Percentiles rank a stretch among this genome's conserved stretches.
Conservation (phyloP, 2,329 filamentous ascomycete species). For the Metarhizium robertsii region DNA sequence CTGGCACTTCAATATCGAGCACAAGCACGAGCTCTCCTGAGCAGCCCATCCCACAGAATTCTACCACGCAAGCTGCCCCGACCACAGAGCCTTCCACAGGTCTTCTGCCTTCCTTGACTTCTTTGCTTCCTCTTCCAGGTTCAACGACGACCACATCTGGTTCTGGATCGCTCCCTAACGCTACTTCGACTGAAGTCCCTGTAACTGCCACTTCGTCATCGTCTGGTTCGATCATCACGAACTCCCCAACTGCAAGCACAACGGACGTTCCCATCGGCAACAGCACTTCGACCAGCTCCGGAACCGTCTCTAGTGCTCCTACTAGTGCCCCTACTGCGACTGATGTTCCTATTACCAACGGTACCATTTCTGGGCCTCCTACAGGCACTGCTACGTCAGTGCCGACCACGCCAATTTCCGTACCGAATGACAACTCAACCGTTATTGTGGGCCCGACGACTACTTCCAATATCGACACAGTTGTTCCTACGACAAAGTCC, state of each 20-base stretch:
- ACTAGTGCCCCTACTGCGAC: slow-evolving; percentile 2
- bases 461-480: not conserved
- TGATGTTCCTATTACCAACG: slow-evolving; percentile 4
- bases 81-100: not conserved
- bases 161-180: slow-evolving; percentile 1
- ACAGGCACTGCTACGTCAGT: not conserved
- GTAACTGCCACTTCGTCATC: slow-evolving; percentile 4
- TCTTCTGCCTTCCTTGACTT: not conserved
- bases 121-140: not conserved
- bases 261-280: slow-evolving; percentile 7
- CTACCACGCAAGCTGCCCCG: not conserved
- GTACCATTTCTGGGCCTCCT: not conserved
- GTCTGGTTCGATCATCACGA: slow-evolving; percentile 4
- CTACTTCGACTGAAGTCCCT: slow-evolving; percentile 8
- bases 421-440: slow-evolving; percentile 6
- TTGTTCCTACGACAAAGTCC: slow-evolving; percentile 10
- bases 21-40: not conserved
- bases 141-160: not conserved
- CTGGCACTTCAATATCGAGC: too few relatives aligned
- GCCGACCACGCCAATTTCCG: slow-evolving; percentile 1
- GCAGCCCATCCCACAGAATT: not conserved
- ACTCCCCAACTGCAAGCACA: not conserved
- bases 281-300: not conserved
- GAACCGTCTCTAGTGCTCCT: not conserved
- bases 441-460: not conserved